Conservation (phyloP, 257 asterid species). For the Scutellaria minor region DNA sequence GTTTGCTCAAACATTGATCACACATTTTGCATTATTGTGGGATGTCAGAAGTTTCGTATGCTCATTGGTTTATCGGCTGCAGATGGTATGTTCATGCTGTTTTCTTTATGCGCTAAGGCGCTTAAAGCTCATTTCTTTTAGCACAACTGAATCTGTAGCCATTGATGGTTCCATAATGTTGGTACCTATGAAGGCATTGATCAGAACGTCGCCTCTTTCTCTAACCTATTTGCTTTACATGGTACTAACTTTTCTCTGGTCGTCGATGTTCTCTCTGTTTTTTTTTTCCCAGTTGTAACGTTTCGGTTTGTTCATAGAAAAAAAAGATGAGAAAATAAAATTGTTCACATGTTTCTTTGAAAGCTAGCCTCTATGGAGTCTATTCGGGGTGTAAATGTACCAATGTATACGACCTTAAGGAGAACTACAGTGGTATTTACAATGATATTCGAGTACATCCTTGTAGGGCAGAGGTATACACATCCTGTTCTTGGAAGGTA, state of each 20-base stretch:
- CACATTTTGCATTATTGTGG: neutral
- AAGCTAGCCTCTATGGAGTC: slow-evolving; percentile 94
- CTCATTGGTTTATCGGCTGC: slow-evolving; percentile 41
- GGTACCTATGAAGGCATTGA: slow-evolving; percentile 64
- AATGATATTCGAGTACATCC: slow-evolving; percentile 77
- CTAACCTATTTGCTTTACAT: slow-evolving; percentile 81
- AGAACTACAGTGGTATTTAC: slow-evolving; percentile 93
- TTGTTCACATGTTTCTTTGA: slow-evolving; percentile 46
- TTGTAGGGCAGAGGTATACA: slow-evolving; percentile 68
- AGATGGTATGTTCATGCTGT: slow-evolving; percentile 81
- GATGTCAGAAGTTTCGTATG: slow-evolving; percentile 22
- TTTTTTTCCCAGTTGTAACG: neutral
- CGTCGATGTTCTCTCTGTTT: neutral
- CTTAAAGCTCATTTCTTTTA: slow-evolving; percentile 69
- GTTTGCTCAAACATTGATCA: neutral
- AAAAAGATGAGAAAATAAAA: neutral
- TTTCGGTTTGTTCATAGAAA: slow-evolving; percentile 14
- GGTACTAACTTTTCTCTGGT: slow-evolving; percentile 52
- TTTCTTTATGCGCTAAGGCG: slow-evolving; percentile 69
- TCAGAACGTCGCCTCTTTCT: slow-evolving; percentile 70
- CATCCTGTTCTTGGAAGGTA: slow-evolving; percentile 76
- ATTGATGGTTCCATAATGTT: slow-evolving; percentile 51
- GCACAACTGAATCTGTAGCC: slow-evolving; percentile 50
- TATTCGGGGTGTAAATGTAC: slow-evolving; percentile 92
- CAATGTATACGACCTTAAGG: slow-evolving; percentile 94